Percentiles rank a stretch among this genome's conserved stretches.
Conservation (phyloP, 2,329 filamentous ascomycete genomes). For the Thelonectria rubi region DNA sequence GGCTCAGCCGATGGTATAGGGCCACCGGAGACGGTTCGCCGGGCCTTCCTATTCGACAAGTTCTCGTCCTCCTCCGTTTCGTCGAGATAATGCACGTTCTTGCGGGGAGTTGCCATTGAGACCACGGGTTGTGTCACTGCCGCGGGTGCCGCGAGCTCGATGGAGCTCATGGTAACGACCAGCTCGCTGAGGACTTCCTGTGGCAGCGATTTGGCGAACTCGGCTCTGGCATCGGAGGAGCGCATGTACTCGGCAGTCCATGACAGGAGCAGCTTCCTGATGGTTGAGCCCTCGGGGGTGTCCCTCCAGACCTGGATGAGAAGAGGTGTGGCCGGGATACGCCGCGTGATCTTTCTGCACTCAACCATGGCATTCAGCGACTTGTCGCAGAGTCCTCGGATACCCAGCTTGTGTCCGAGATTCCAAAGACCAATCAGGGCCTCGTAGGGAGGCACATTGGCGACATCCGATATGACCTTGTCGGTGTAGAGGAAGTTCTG, state of each 20-base stretch:
- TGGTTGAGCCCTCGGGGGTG: conserved; percentile 67
- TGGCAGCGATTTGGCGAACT: conserved; percentile 68
- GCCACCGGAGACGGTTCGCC: conserved; percentile 46
- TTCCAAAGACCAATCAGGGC: conserved; percentile 66
- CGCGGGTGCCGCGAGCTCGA: conserved; percentile 51
- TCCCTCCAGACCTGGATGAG: conserved; percentile 70
- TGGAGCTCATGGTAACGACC: conserved; percentile 68
- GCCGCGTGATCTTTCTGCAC: conserved; percentile 59
- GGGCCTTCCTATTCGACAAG: conserved; percentile 51
- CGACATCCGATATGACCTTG: conserved; percentile 53
- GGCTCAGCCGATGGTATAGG: conserved; percentile 29
- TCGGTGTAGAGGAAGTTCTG: conserved; percentile 66
- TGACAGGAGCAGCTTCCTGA: conserved; percentile 65
- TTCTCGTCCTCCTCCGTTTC: conserved; percentile 53
- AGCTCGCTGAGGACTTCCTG: conserved; percentile 71
- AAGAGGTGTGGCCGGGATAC: conserved; percentile 66
- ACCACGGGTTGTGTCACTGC: conserved; percentile 29
- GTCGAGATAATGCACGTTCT: conserved; percentile 61
- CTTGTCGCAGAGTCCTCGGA: conserved; percentile 65
- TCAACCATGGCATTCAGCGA: conserved; percentile 67
- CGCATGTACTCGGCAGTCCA: conserved; percentile 73
- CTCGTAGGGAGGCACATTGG: conserved; percentile 61
- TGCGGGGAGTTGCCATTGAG: conserved; percentile 45
- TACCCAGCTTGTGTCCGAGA: conserved; percentile 59
- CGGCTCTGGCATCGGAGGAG: conserved; percentile 62